Conservation (phyloP, 768 basidiomycete genomes). For the Xanthoconium stramineum region DNA sequence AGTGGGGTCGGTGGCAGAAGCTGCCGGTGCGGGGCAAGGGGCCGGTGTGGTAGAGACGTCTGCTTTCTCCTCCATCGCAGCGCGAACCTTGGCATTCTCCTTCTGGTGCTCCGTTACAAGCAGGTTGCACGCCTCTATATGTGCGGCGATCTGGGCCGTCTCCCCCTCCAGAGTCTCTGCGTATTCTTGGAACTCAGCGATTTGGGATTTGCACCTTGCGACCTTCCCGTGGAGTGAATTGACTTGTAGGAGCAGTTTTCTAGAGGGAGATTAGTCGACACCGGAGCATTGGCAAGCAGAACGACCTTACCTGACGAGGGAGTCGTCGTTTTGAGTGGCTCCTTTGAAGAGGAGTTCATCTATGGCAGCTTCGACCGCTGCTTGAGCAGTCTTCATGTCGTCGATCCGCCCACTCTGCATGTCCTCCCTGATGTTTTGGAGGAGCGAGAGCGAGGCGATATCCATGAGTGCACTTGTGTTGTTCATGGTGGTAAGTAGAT, state of each 20-base stretch:
- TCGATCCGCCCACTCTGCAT: slow-evolving; percentile 12
- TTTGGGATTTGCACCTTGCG: slow-evolving; percentile 6
- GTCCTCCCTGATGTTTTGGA: slow-evolving; percentile 8
- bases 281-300: neutral
- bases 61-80: neutral
- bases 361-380: slow-evolving; percentile 13
- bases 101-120: slow-evolving; percentile 5
- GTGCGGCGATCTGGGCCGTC: neutral
- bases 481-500: slow-evolving; percentile 6
- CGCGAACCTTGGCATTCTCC: slow-evolving; percentile 1
- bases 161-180: slow-evolving; percentile 7
- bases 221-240: slow-evolving; percentile 2
- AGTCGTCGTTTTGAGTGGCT: neutral
- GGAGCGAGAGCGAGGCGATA: slow-evolving; percentile 4
- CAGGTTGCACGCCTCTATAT: slow-evolving; percentile 3
- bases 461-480: neutral
- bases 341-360: slow-evolving; percentile 3
- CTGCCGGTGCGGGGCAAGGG: neutral
- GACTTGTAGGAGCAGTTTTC: slow-evolving; percentile 10
- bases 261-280: slow-evolving; percentile 2
- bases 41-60: neutral
- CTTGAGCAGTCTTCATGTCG: neutral
- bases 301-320: slow-evolving; percentile 8
- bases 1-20: neutral
- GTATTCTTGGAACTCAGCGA: slow-evolving; percentile 1